Percentiles rank a stretch among this genome's conserved stretches.
These are phyloP conservation scores for Lentinula boryana DNA, from an alignment of 768 basidiomycete species.

Conservation along the genomic window DNA sequence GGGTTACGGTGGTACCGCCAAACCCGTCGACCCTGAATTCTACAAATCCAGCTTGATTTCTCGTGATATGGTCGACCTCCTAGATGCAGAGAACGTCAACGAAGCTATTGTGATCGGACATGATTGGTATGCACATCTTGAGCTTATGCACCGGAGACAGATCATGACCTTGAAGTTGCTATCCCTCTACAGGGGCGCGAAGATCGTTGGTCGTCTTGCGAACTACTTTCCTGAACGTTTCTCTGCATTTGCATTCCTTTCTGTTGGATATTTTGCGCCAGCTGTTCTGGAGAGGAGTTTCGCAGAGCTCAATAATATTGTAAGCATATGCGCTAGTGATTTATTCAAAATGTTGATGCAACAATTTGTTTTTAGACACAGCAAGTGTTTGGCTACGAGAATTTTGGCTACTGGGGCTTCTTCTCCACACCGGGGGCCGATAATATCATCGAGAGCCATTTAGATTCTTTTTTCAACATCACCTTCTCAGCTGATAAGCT, in stretches of 20 bases:
- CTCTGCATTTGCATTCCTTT: slow-evolving; percentile 29
- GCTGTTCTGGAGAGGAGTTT: slow-evolving; percentile 14
- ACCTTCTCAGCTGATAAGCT: slow-evolving; percentile 26
- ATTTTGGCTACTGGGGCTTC: slow-evolving; percentile 38
- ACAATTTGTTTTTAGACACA: neutral
- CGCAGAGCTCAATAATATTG: slow-evolving; percentile 17
- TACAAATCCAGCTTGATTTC: slow-evolving; percentile 21
- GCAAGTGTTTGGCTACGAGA: slow-evolving; percentile 24
- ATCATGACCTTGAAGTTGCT: neutral
- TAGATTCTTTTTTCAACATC: slow-evolving; percentile 34
- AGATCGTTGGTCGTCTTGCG: slow-evolving; percentile 28
- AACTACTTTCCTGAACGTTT: slow-evolving; percentile 34
- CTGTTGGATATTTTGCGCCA: slow-evolving; percentile 26
- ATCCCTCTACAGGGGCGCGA: slow-evolving; percentile 26
- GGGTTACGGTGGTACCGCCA: slow-evolving; percentile 32
- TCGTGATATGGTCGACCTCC: slow-evolving; percentile 30
- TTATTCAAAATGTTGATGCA: neutral
- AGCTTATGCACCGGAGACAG: neutral
- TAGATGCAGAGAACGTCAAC: slow-evolving; percentile 26
- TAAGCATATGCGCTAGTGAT: slow-evolving; percentile 4
- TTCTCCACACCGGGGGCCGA: slow-evolving; percentile 24
- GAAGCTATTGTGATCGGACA: slow-evolving; percentile 31
- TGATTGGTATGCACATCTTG: slow-evolving; percentile 24
- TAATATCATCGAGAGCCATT: slow-evolving; percentile 25
- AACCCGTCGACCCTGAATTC: slow-evolving; percentile 14